Percentiles rank a stretch among this genome's conserved stretches.
These are phyloP conservation scores for Arabidopsis hybrid DNA, from an alignment of 441 rosid species.

Conservation along the genomic window DNA sequence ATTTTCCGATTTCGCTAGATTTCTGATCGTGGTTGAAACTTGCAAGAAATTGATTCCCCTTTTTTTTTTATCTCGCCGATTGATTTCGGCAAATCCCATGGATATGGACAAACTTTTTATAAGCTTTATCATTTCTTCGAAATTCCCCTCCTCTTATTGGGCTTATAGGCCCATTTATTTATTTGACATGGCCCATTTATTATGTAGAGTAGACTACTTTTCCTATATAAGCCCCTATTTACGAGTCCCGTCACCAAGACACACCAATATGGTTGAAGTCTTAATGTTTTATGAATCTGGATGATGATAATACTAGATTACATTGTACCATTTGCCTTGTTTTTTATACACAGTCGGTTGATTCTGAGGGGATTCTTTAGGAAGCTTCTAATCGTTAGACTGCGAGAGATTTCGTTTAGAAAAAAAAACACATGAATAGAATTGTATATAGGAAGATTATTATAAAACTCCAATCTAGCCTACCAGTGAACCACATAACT, in stretches of 20 bases:
- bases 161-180: slow-evolving; percentile 10
- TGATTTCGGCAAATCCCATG: neutral
- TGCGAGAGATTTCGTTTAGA: neutral
- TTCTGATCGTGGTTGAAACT: slow-evolving; percentile 31
- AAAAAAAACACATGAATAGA: slow-evolving; percentile 9
- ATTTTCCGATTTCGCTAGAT: slow-evolving; percentile 10
- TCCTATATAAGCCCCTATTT: neutral
- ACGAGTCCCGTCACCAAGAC: too few relatives aligned
- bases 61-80: neutral
- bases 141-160: neutral
- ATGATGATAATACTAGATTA: too few relatives aligned
- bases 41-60: slow-evolving; percentile 2
- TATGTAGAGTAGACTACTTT: neutral
- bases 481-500: slow-evolving; percentile 11
- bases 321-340: too few relatives aligned
- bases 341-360: too few relatives aligned
- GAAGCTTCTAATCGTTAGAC: too few relatives aligned
- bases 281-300: too few relatives aligned
- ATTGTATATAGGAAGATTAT: slow-evolving; percentile 10
- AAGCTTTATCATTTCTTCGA: neutral
- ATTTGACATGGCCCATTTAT: too few relatives aligned
- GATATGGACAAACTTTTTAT: neutral
- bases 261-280: too few relatives aligned
- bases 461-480: slow-evolving; percentile 3
- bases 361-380: too few relatives aligned